These are phyloP conservation scores for Ophiostoma sp. DNA, from an alignment of 2,329 filamentous ascomycete species.

Conservation along the genomic window DNA sequence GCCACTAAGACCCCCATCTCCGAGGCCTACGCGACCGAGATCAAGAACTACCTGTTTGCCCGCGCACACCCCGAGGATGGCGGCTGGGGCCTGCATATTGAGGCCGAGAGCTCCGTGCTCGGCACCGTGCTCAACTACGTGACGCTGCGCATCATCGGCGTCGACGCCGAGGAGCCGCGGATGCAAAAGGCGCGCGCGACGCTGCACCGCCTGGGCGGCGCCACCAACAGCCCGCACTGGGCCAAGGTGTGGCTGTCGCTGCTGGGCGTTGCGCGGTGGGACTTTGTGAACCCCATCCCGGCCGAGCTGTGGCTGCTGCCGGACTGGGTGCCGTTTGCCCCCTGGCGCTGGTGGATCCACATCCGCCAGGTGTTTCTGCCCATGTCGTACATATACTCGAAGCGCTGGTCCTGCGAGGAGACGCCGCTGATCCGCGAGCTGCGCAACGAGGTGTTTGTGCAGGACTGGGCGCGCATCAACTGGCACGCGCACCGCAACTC, in stretches of 20 bases:
- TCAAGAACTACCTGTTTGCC: slow-evolving; percentile 86
- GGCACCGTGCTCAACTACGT: slow-evolving; percentile 88
- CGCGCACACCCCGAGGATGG: slow-evolving; percentile 81
- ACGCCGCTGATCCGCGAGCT: slow-evolving; percentile 68
- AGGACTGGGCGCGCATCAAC: slow-evolving; percentile 71
- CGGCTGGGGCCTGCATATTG: slow-evolving; percentile 96
- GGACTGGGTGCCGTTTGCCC: slow-evolving; percentile 83
- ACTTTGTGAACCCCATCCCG: slow-evolving; percentile 88
- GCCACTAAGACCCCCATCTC: slow-evolving; percentile 84
- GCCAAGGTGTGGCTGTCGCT: slow-evolving; percentile 92
- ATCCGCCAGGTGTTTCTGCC: slow-evolving; percentile 94
- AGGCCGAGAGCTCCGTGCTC: slow-evolving; percentile 87
- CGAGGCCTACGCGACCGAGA: slow-evolving; percentile 73
- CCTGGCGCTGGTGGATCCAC: slow-evolving; percentile 97
- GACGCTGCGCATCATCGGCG: slow-evolving; percentile 71
- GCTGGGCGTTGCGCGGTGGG: slow-evolving; percentile 79
- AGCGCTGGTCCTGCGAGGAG: slow-evolving; percentile 69
- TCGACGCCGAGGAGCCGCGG: slow-evolving; percentile 72
- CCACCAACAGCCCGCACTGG: slow-evolving; percentile 83
- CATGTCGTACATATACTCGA: slow-evolving; percentile 87
- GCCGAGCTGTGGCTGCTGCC: slow-evolving; percentile 91
- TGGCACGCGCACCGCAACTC: slow-evolving; percentile 76
- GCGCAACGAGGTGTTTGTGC: slow-evolving; percentile 73
- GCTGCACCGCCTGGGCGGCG: slow-evolving; percentile 80
- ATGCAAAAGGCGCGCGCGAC: slow-evolving; percentile 80